Base-by-base conservation (phyloP, 2,329 filamentous ascomycete species). In the Eutypella sp. region DNA sequence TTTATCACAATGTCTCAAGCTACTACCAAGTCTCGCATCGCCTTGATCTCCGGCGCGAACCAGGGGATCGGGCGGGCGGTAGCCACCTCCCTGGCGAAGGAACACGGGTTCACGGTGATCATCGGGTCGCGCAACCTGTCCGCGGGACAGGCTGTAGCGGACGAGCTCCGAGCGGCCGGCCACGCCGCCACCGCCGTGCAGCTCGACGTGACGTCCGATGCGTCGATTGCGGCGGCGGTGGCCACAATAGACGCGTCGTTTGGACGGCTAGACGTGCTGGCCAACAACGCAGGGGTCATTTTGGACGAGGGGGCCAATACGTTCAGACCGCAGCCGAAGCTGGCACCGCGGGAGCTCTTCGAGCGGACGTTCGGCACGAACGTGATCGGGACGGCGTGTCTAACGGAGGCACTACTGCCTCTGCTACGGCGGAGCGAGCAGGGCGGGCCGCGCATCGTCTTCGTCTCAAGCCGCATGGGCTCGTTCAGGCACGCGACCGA, bases 281-380 rank as follows among this genome's bases (percentile, higher is more conserved):
- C 67, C 53, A 66, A 68, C 52, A 68, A 68, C 25, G 66, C 65
- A 3, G 64, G 49, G 7, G 52, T 66, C 13, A n/a, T n/a, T n/a
- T 45, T 61, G 20, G 42, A 65, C 13, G 64, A 67, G 37, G 18
- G 13, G 8, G 20, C 45, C 36, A 18, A 18, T 1, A 34, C 54
- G 10, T 40, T 36, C 1, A 34, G 40, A n/a, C 42, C 56, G 20
- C 38, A 18, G 43, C 34, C 25, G 3, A n/a, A n/a, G n/a, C 43
- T 51, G 23, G 42, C 50, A 0, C 55, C 57, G 7, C 60, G 65
- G 45, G 61, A 71, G 0, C 60, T 68, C 1, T 66, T 69, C 48
- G 58, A 53, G 7, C 55, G 63, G 10, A 64, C 63, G 0, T 68
- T 75, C 46, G 56, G 62, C 7, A 61, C 63, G 4, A 75, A 76